These are phyloP conservation scores for Orbilia brochopaga DNA, from an alignment of 2,329 filamentous ascomycete genomes.

Conservation along the genomic window DNA sequence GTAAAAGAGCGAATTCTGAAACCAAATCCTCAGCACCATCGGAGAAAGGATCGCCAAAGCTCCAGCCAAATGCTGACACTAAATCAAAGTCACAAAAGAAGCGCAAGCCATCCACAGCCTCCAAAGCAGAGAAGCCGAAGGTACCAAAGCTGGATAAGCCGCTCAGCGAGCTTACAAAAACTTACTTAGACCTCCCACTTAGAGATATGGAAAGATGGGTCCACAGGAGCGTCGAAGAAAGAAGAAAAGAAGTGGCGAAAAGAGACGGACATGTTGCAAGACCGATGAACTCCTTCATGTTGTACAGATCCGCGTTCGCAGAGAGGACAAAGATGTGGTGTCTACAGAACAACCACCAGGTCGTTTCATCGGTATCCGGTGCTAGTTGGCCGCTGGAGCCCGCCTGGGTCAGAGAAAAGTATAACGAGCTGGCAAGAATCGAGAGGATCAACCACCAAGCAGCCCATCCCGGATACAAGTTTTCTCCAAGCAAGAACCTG, in stretches of 20 bases:
- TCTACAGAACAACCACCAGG: constrained; percentile 87
- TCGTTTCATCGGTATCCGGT: constrained; percentile 86
- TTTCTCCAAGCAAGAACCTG: constrained; percentile 77
- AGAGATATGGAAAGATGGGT: constrained; percentile 83
- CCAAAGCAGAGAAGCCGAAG: constrained; percentile 59
- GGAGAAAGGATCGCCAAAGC: constrained; percentile 1
- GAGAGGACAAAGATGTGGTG: constrained; percentile 83
- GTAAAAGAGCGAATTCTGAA: neutral
- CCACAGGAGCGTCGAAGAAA: constrained; percentile 70
- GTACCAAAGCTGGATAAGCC: constrained; percentile 68
- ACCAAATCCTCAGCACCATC: neutral
- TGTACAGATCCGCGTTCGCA: constrained; percentile 92
- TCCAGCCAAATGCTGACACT: neutral
- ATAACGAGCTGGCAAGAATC: constrained; percentile 76
- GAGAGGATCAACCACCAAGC: constrained; percentile 84
- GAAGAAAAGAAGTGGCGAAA: constrained; percentile 71
- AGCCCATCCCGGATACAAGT: constrained; percentile 92
- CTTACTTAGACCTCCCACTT: constrained; percentile 68
- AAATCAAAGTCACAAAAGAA: constrained; percentile 31
- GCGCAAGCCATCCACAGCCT: constrained; percentile 40
- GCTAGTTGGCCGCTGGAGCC: constrained; percentile 84
- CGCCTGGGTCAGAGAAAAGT: constrained; percentile 73
- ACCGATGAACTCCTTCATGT: constrained; percentile 97
- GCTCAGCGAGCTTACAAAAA: constrained; percentile 72
- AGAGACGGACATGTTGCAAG: constrained; percentile 82